phyloP scores from a whole-genome alignment of 768 basidiomycete genomes.

The Lentinula guzmanii region DNA sequence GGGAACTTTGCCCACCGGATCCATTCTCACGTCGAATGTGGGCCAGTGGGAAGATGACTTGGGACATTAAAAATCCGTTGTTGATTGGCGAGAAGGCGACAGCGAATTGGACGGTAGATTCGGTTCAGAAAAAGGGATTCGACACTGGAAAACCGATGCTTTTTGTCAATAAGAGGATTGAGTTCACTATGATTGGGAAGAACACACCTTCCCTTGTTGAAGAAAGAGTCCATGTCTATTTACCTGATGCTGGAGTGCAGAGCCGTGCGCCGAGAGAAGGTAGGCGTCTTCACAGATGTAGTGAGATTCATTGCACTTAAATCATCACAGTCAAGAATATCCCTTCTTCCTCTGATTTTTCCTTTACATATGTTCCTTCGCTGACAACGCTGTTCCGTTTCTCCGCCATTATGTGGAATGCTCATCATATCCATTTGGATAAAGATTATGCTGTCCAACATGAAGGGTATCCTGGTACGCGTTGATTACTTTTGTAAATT shows the following conservation, averaged over 20 bases:
- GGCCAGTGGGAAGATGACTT: constrained; percentile 66
- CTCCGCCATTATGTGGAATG: constrained; percentile 84
- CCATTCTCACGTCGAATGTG: constrained; percentile 81
- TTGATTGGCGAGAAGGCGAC: constrained; percentile 46
- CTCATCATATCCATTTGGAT: constrained; percentile 80
- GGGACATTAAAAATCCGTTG: constrained; percentile 45
- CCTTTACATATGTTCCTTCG: constrained; percentile 61
- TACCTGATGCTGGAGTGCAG: constrained; percentile 23
- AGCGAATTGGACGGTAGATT: constrained; percentile 41
- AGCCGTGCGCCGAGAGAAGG: constrained; percentile 37
- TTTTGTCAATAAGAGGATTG: constrained; percentile 64
- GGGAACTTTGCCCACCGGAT: constrained; percentile 63
- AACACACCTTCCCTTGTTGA: constrained; percentile 47
- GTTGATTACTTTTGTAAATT: not conserved
- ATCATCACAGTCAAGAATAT: constrained; percentile 39
- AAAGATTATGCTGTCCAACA: constrained; percentile 57
- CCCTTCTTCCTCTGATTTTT: constrained; percentile 46
- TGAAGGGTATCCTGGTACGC: constrained; percentile 68
- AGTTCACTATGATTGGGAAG: constrained; percentile 39
- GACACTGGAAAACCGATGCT: constrained; percentile 63
- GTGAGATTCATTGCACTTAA: not conserved
- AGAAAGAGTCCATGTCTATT: constrained; percentile 66
- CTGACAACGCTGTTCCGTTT: constrained; percentile 77
- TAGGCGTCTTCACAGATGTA: constrained; percentile 16
- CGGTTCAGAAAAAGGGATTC: constrained; percentile 61